These are phyloP conservation scores for Oxalis stricta DNA, from an alignment of 441 rosid species.

Conservation along the genomic window DNA sequence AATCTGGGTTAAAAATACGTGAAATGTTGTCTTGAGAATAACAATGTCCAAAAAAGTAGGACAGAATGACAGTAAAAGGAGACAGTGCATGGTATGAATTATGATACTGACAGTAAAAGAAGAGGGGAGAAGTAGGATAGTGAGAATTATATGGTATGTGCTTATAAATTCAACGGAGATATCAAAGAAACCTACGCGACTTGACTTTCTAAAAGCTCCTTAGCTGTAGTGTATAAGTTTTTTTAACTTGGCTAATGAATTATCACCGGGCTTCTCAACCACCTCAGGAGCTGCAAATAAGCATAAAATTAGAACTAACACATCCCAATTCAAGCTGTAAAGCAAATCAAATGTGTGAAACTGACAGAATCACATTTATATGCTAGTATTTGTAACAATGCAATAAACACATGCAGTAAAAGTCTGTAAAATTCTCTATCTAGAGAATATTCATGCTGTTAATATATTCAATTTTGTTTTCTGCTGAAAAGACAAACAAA, in stretches of 20 bases:
- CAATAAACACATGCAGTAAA: too few relatives aligned
- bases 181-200: constrained; percentile 29
- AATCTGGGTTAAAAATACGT: not conserved
- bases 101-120: not conserved
- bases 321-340: too few relatives aligned
- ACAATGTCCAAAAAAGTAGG: not conserved
- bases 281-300: constrained; percentile 71
- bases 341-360: too few relatives aligned
- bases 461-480: too few relatives aligned
- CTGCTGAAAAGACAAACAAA: too few relatives aligned
- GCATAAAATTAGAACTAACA: constrained; percentile 10
- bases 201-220: constrained; percentile 82
- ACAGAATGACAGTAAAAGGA: not conserved
- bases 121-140: not conserved
- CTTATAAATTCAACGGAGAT: not conserved
- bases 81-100: too few relatives aligned
- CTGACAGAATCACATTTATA: too few relatives aligned
- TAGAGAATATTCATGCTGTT: too few relatives aligned
- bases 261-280: constrained; percentile 88
- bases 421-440: too few relatives aligned
- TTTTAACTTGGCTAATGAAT: constrained; percentile 55
- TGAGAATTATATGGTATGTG: not conserved
- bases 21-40: not conserved
- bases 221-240: constrained; percentile 52
- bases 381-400: too few relatives aligned